Evolutionary conservation across 495 filamentous ascomycete species (phyloP).

Genomic region (Penicillium pulvis): DNA sequence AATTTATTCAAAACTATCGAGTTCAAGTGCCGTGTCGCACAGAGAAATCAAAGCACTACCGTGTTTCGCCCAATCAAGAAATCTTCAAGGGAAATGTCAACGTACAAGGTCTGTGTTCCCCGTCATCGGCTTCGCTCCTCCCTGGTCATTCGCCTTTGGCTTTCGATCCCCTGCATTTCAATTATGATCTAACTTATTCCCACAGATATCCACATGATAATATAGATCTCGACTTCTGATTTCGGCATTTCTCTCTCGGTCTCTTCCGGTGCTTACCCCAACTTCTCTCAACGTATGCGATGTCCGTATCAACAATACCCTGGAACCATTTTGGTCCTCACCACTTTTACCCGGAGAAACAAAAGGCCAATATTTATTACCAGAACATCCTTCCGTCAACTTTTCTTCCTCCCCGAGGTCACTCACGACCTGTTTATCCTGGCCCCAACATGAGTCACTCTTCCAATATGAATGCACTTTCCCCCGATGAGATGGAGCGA

Average conservation of each 20-base stretch:
- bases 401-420: conserved; percentile 25
- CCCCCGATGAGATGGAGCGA: conserved; percentile 54
- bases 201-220: conserved; percentile 1
- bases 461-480: conserved; percentile 48
- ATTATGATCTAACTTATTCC: not conserved
- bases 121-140: not conserved
- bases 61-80: conserved; percentile 9
- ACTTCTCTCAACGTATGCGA: conserved; percentile 32
- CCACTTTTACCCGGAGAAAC: conserved; percentile 37
- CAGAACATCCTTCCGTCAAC: conserved; percentile 26
- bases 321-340: conserved; percentile 44
- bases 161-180: not conserved
- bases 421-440: conserved; percentile 10
- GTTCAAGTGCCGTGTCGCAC: conserved; percentile 17
- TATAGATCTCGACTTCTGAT: not conserved
- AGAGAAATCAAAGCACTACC: conserved; percentile 5
- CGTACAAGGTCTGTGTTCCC: not conserved
- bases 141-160: not conserved
- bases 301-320: conserved; percentile 46
- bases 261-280: not conserved
- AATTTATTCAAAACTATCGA: conserved; percentile 17
- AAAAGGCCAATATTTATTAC: conserved; percentile 28
- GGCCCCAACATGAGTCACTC: conserved; percentile 20
- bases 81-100: conserved; percentile 16
- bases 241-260: not conserved